Evolutionary conservation across 2,329 filamentous ascomycete genomes (phyloP).

Genomic region (Claviceps arundinis): DNA sequence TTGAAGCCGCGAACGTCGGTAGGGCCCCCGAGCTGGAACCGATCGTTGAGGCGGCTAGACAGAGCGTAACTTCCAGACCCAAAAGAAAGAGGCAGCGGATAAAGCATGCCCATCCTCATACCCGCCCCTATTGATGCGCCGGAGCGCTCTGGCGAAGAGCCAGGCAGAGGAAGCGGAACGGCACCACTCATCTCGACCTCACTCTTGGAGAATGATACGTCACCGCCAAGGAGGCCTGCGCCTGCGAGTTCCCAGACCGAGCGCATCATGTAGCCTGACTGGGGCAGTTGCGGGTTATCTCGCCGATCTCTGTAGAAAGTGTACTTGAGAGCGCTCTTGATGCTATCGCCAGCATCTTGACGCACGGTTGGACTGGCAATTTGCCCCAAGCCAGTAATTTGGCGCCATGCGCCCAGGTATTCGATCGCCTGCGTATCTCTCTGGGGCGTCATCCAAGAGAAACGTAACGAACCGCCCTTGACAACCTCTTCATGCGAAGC

Average conservation of each 20-base stretch:
- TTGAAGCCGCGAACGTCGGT: constrained; percentile 92
- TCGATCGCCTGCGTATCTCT: constrained; percentile 64
- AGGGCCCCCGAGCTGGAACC: constrained; percentile 87
- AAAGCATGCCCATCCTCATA: constrained; percentile 69
- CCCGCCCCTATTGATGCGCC: constrained; percentile 76
- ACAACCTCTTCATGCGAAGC: constrained; percentile 86
- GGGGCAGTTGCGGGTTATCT: constrained; percentile 75
- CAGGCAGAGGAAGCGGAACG: constrained; percentile 58
- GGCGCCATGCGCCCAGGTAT: constrained; percentile 76
- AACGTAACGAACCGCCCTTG: constrained; percentile 61
- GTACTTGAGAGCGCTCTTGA: constrained; percentile 79
- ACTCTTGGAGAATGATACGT: constrained; percentile 89
- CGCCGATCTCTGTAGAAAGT: constrained; percentile 68
- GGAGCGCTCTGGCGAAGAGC: constrained; percentile 47
- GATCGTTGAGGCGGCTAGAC: constrained; percentile 77
- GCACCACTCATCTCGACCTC: constrained; percentile 73
- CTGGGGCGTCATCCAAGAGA: constrained; percentile 56
- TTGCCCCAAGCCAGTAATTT: constrained; percentile 65
- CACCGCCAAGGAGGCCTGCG: constrained; percentile 68
- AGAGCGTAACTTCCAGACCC: constrained; percentile 36
- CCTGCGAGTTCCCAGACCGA: constrained; percentile 75
- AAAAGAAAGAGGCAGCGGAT: constrained; percentile 59
- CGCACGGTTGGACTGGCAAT: constrained; percentile 72
- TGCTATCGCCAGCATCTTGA: constrained; percentile 74
- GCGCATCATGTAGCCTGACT: constrained; percentile 68